Evolutionary conservation across 176 grass and related monocot genomes (phyloP), one percentile per base, ranked within the genome.

Genomic region (Paspalum notatum): DNA sequence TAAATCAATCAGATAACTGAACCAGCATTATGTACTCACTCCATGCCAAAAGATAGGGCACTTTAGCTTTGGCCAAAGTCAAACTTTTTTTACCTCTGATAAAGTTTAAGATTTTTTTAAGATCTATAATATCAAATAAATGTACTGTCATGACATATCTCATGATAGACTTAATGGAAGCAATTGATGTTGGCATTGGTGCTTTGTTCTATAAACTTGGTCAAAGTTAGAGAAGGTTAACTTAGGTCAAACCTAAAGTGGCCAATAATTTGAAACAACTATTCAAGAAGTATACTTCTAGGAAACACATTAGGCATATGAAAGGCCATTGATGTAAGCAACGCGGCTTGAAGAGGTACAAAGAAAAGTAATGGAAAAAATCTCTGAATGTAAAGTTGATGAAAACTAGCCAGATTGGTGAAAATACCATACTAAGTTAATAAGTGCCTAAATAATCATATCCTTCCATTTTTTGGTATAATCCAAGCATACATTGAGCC

Each of bases 1-100:
- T 26, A 82, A 51, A 24, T 22, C 22, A 82, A 39, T 71, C 6
- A 52, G 48, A 82, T 3, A 51, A 63, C 38, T 61, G 53, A 48
- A 71, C 12, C 12, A 32, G 12, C 18, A 22, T 12, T 22, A 39
- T 39, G 26, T 49, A 53, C 32, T 32, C 32, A 32, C 32, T 32
- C 32, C 32, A 32, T 32, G 32, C 32, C 32, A 32, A 32, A 32
- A 1, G 1, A 32, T 32, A 32, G 32, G 32, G 32, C 3, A 32
- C 32, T 32, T 32, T 32, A 32, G 32, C 32, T 32, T 32, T 32
- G 32, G 32, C 32, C 32, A 2, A 32, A 1, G 32, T 32, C 32
- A 32, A 32, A 32, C n/a, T n/a, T n/a, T n/a, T n/a, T n/a, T n/a
- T n/a, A n/a, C n/a, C n/a, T n/a, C n/a, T 32, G 32, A 32, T 3